These are phyloP conservation scores for Tulasnella sp. DNA, from an alignment of 768 basidiomycete genomes.

Conservation along the genomic window DNA sequence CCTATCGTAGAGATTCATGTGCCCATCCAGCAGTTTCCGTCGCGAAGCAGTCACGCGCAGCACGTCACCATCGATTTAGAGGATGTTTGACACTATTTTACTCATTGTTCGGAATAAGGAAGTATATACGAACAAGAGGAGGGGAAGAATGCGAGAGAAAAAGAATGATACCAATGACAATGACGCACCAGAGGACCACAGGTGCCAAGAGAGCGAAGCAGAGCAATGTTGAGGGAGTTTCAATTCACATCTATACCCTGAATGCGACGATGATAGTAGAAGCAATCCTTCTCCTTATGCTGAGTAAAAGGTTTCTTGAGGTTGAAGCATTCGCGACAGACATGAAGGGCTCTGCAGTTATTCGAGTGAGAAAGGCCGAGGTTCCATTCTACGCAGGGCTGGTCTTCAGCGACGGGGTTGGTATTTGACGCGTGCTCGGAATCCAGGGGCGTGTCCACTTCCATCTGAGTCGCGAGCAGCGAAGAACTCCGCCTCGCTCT, in stretches of 20 bases:
- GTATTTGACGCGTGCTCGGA: neutral
- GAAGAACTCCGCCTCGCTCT: neutral
- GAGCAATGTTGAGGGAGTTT: neutral
- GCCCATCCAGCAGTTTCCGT: no score
- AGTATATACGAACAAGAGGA: no score
- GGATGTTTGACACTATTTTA: no score
- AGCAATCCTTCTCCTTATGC: neutral
- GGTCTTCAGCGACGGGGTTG: neutral
- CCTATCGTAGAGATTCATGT: no score
- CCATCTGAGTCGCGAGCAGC: neutral
- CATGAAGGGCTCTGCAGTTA: neutral
- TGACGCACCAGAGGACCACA: neutral
- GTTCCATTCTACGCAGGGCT: neutral
- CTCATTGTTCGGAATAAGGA: no score
- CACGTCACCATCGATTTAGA: no score
- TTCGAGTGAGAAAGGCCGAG: neutral
- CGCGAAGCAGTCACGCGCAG: no score
- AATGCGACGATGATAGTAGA: conserved; percentile 3
- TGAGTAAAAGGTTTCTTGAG: neutral
- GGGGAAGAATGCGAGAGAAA: no score
- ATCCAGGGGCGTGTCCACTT: neutral
- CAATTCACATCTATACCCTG: neutral
- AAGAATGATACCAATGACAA: no score
- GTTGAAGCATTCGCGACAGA: neutral
- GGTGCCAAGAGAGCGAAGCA: neutral